These are phyloP conservation scores for Saxophila tyrrhenica DNA, from an alignment of 495 filamentous ascomycete species.

Conservation along the genomic window DNA sequence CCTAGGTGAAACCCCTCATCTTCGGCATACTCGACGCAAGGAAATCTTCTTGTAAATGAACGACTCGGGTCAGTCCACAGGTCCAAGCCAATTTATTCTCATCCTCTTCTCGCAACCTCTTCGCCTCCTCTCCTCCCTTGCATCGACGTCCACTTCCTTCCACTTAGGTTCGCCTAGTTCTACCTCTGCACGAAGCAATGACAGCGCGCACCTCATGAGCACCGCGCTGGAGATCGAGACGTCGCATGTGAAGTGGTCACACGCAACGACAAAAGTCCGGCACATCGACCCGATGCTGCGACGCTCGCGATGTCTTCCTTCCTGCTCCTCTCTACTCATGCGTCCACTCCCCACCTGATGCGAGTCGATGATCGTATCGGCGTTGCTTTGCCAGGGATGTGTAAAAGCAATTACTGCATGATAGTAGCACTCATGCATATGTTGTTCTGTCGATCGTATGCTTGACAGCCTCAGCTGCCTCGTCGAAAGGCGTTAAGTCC, in stretches of 20 bases:
- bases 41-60: background rate
- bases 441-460: too few relatives aligned
- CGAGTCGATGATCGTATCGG: too few relatives aligned
- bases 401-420: background rate
- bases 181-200: too few relatives aligned
- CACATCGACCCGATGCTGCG: too few relatives aligned
- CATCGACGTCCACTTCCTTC: background rate
- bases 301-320: too few relatives aligned
- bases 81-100: background rate
- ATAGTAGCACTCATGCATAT: constrained; percentile 1
- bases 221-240: too few relatives aligned
- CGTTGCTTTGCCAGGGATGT: background rate
- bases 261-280: too few relatives aligned
- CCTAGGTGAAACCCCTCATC: background rate
- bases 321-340: too few relatives aligned
- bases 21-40: background rate
- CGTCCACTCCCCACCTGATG: too few relatives aligned
- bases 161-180: too few relatives aligned
- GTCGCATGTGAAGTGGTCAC: too few relatives aligned
- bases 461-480: background rate
- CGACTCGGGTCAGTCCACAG: background rate
- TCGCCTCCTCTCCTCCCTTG: background rate
- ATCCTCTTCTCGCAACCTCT: background rate
- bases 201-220: too few relatives aligned
- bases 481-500: background rate